Evolutionary conservation across 2,329 filamentous ascomycete species (phyloP).

Genomic region (Fusarium kyushuense): DNA sequence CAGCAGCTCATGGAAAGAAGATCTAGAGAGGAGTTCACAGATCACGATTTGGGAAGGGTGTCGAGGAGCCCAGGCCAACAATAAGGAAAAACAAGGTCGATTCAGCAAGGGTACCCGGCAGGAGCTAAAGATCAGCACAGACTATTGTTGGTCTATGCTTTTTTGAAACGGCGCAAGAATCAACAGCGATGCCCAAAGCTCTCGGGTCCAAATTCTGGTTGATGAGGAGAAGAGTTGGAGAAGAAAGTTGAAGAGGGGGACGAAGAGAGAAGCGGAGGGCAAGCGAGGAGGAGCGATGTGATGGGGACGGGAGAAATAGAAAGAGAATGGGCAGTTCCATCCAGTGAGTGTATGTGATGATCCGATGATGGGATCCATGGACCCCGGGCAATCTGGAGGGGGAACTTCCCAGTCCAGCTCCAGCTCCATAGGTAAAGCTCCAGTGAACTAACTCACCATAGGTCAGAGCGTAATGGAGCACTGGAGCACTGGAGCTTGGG

Average conservation of each 20-base stretch:
- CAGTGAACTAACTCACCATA: slow-evolving; percentile 13
- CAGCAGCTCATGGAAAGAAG: slow-evolving; percentile 44
- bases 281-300: slow-evolving; percentile 27
- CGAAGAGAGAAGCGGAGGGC: slow-evolving; percentile 11
- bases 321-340: slow-evolving; percentile 3
- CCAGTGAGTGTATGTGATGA: slow-evolving; percentile 38
- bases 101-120: slow-evolving; percentile 19
- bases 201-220: neutral
- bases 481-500: neutral
- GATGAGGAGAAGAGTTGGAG: slow-evolving; percentile 3
- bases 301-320: slow-evolving; percentile 13
- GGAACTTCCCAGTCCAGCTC: slow-evolving; percentile 27
- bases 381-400: slow-evolving; percentile 32
- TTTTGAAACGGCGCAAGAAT: slow-evolving; percentile 9
- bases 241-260: neutral
- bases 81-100: slow-evolving; percentile 24
- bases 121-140: slow-evolving; percentile 18
- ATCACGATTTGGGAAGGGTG: slow-evolving; percentile 35
- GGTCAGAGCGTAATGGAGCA: slow-evolving; percentile 6
- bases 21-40: slow-evolving; percentile 2
- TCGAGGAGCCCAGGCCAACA: slow-evolving; percentile 30
- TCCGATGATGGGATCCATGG: slow-evolving; percentile 29
- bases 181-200: neutral
- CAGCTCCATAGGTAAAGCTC: slow-evolving; percentile 1
- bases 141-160: slow-evolving; percentile 6